Conservation (phyloP, 768 basidiomycete genomes). For the Tremella mesenterica region DNA sequence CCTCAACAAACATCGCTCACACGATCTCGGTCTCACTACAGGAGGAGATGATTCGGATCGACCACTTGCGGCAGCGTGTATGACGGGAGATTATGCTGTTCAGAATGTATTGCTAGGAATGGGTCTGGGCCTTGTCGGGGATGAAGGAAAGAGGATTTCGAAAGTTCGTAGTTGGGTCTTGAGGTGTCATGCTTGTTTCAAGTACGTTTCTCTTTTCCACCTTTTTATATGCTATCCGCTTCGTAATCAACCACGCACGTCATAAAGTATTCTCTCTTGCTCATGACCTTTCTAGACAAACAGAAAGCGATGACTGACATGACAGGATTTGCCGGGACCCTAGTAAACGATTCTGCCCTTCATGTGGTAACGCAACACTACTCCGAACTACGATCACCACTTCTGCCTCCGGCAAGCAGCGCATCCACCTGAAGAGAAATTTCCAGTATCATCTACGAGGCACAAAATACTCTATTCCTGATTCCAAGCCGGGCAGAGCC, state of each 20-base stretch:
- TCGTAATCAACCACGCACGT: no score
- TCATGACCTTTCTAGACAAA: not conserved
- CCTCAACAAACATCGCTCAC: slow-evolving; percentile 73
- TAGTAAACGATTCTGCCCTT: slow-evolving; percentile 92
- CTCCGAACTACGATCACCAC: slow-evolving; percentile 85
- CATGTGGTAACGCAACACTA: slow-evolving; percentile 87
- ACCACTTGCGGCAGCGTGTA: slow-evolving; percentile 66
- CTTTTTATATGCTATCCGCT: no score
- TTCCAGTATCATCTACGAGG: slow-evolving; percentile 90
- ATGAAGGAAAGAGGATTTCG: slow-evolving; percentile 81
- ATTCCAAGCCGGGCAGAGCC: slow-evolving; percentile 77
- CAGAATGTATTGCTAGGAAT: slow-evolving; percentile 95
- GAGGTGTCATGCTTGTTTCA: slow-evolving; percentile 97
- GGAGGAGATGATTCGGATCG: slow-evolving; percentile 33
- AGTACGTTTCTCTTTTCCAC: slow-evolving; percentile 59
- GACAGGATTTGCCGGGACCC: slow-evolving; percentile 87
- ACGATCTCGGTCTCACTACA: slow-evolving; percentile 72
- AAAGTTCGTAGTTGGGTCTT: slow-evolving; percentile 92
- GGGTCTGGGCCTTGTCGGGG: slow-evolving; percentile 77
- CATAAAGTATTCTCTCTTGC: not conserved
- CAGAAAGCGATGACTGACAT: slow-evolving; percentile 2
- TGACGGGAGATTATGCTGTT: slow-evolving; percentile 99
- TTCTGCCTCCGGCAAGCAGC: slow-evolving; percentile 51
- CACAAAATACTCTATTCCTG: slow-evolving; percentile 83
- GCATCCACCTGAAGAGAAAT: slow-evolving; percentile 88